Base-by-base conservation (phyloP, 1,139 yeast species). In the Blastobotrys raffinosifermentans region DNA sequence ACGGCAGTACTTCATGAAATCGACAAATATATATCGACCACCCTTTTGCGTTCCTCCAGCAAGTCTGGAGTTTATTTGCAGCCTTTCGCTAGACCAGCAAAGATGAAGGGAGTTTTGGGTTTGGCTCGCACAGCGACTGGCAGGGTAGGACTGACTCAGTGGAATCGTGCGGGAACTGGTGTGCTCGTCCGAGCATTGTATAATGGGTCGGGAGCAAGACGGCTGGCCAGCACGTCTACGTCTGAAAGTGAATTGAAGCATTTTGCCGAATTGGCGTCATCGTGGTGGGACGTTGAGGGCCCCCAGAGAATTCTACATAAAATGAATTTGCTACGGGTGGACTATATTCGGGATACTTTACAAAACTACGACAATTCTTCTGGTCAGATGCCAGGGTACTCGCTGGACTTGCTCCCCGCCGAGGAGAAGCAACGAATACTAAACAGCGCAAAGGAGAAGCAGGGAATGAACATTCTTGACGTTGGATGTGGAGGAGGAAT, bases 401-500 rank as follows among this genome's bases (percentile, higher is more conserved):
- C 76, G 45, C 58, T 74, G 30, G 75, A 77, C 29, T 61, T 86
- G 35, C 66, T 86, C 13, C 96, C 96, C 0, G 43, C 40, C 9
- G 66, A 13, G 67, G 80, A 27, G 61, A 72, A 29, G 46, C 54
- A 5, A 67, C 69, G 38, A 76, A 6, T 25, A n/a, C 81, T 25
- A 50, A 67, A n/a, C 61, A 61, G 31, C 79, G 76, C 43, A 74
- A 74, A 43, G 68, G 69, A 27, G 10, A 49, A 47, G 39, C 64
- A 66, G 17, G 65, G 66, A 29, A 34, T 76, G 37, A 60, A 63
- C 10, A 89, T 79, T 1, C 64, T 91, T 43, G 99, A 91, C 56
- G 80, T 91, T 38, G 99, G 99, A 0, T 93, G 98, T 57, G 99
- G 99, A 16, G 99, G 98, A 5, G 99, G 99, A 0, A 80, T 91